Evolutionary conservation across 768 basidiomycete species (phyloP).

Genomic region (Saitozyma sp.): DNA sequence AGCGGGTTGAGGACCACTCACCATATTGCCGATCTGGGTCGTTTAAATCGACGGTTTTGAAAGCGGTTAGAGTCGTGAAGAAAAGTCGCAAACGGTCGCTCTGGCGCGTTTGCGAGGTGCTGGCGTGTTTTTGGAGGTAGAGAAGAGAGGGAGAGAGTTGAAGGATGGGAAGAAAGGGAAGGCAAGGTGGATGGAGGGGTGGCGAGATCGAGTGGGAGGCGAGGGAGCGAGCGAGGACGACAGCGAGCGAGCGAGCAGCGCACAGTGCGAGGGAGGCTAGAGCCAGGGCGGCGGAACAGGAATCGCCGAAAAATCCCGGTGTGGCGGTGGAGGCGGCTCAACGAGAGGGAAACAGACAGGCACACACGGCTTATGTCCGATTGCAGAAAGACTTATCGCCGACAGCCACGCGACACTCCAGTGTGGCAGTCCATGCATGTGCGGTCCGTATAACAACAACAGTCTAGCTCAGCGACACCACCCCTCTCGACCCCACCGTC

Average conservation of each 20-base stretch:
- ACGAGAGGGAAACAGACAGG: neutral
- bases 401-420: neutral
- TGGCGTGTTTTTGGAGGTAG: neutral
- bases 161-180: neutral
- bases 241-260: conserved; percentile 2
- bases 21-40: conserved; percentile 17
- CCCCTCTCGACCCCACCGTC: conserved; percentile 30
- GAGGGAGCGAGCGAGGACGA: conserved; percentile 3
- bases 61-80: too few species aligned
- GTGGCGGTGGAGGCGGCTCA: neutral
- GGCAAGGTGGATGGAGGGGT: too few species aligned
- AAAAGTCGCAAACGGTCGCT: too few species aligned
- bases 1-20: conserved; percentile 14
- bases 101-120: too few species aligned
- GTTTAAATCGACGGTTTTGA: too few species aligned
- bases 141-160: conserved; percentile 1
- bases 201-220: neutral
- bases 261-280: conserved; percentile 1
- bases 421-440: too few species aligned
- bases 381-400: conserved; percentile 1
- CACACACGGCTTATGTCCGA: neutral
- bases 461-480: conserved; percentile 33
- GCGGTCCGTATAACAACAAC: too few species aligned
- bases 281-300: neutral
- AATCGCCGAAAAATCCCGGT: conserved; percentile 2